Evolutionary conservation across 371 early-diverging fungal genomes (phyloP), one percentile per base, ranked within the genome.

Genomic region (Massospora cicadina): DNA sequence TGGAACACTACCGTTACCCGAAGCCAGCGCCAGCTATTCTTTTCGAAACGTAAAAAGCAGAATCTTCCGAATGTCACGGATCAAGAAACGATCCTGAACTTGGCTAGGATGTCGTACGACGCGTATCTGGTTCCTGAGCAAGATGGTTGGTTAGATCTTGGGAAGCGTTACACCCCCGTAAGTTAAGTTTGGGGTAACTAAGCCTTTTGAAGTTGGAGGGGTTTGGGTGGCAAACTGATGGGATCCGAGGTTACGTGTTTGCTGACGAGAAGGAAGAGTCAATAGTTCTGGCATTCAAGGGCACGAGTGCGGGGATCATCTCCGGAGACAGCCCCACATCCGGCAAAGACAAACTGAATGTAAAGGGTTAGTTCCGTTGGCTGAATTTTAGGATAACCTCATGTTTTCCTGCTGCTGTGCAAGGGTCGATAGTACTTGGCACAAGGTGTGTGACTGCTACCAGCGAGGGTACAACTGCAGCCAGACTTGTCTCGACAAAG

Each of bases 371-470:
- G 29, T 29, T 30, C 28, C 3, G 25, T 26, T 59, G 28, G 3
- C 29, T 65, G 2, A 21, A 0, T 23, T 60, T 27, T 72, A 85
- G 83, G 95, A 95, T 72, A 96, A 96, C 71, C 75, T 89, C 65
- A 75, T 98, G 67, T 98, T 95, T 71, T 92, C 93, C 1, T 98
- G 98, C 75, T 98, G 98, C 76, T 95, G 96, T 75, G 98, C 89
- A n/a, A 81, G 85, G 57, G 88, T 90, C 2, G 92, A 88, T 69
- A 74, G 81, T 55, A 79, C 81, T 1, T 95, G 95, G 97, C 71
- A 68, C 10, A 73, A 87, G 0, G 86, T 94, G 1, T 96, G 97
- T 72, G 81, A 82, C 65, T 96, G 97, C 71, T 83, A 79, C 71
- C 68, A 71, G 23, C 77, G 76, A 0, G 71, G 74, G 0, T 78